These are phyloP conservation scores for Candida michaelii DNA, from an alignment of 805 yeast species.

Conservation along the genomic window DNA sequence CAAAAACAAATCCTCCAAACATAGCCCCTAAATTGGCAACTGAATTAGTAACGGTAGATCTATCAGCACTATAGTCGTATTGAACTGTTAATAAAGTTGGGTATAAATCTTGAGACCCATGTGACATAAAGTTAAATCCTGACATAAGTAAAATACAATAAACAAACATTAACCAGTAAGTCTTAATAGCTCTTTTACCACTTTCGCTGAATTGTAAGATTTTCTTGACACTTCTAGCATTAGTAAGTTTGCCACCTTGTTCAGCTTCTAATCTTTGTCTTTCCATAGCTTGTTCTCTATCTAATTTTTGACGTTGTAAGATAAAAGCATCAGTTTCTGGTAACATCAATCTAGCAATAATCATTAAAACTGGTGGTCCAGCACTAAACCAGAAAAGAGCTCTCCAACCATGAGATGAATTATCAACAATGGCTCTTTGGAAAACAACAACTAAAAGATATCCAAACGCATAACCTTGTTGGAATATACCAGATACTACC, in stretches of 20 bases:
- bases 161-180: conserved; percentile 60
- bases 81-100: conserved; percentile 39
- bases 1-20: conserved; percentile 46
- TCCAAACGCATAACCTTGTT: conserved; percentile 79
- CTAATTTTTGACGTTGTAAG: conserved; percentile 29
- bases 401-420: conserved; percentile 57
- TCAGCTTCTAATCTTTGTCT: neutral
- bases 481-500: conserved; percentile 65
- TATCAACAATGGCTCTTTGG: conserved; percentile 56
- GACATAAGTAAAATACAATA: conserved; percentile 53
- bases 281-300: conserved; percentile 10
- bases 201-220: conserved; percentile 7
- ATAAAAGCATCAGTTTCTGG: conserved; percentile 53
- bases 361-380: conserved; percentile 45
- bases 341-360: conserved; percentile 30
- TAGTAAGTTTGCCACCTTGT: neutral
- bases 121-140: conserved; percentile 42
- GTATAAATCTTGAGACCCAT: conserved; percentile 43
- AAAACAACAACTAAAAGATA: conserved; percentile 64
- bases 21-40: conserved; percentile 44
- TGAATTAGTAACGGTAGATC: conserved; percentile 39
- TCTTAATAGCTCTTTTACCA: conserved; percentile 22
- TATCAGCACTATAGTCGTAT: conserved; percentile 30
- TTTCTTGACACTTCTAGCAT: neutral
- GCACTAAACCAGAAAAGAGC: conserved; percentile 69